A percentile compares a stretch with the other conserved stretches of the same genome.
These are phyloP conservation scores for Penicillium sp. DNA, from an alignment of 2,329 filamentous ascomycete genomes.

Conservation along the genomic window DNA sequence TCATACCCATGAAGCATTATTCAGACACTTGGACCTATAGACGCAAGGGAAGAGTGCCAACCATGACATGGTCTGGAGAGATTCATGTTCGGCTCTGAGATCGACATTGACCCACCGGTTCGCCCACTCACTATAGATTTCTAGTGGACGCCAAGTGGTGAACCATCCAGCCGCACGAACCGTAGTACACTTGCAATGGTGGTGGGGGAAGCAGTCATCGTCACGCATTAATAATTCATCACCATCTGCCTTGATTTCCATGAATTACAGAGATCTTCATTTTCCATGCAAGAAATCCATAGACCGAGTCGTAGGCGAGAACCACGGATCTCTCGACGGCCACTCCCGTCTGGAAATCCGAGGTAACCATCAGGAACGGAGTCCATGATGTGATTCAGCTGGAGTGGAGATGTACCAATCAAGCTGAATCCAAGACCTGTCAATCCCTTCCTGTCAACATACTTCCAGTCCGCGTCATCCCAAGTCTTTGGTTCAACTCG, in stretches of 20 bases:
- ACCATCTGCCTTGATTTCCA: no score
- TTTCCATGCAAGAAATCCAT: no score
- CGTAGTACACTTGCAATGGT: constrained; percentile 9
- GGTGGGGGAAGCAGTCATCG: constrained; percentile 12
- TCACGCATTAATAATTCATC: constrained; percentile 8
- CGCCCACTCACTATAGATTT: constrained; percentile 16
- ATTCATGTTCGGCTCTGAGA: constrained; percentile 11
- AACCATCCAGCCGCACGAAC: constrained; percentile 14
- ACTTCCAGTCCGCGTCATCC: constrained; percentile 4
- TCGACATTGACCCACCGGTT: constrained; percentile 22
- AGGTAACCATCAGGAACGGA: constrained; percentile 3
- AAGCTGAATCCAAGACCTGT: constrained; percentile 3
- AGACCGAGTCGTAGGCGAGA: no score
- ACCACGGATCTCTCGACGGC: no score
- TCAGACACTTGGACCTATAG: not conserved
- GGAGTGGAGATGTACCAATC: not conserved
- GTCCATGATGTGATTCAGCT: constrained; percentile 7
- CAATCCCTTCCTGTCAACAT: not conserved
- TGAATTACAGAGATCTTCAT: no score
- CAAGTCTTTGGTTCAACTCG: no score
- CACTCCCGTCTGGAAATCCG: not conserved
- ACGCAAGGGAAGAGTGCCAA: constrained; percentile 9
- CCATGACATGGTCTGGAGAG: no score
- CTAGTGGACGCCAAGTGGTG: constrained; percentile 9
- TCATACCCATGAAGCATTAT: not conserved